Evolutionary conservation across 495 filamentous ascomycete species (phyloP).

Genomic region (Astrocystis sublimbata): DNA sequence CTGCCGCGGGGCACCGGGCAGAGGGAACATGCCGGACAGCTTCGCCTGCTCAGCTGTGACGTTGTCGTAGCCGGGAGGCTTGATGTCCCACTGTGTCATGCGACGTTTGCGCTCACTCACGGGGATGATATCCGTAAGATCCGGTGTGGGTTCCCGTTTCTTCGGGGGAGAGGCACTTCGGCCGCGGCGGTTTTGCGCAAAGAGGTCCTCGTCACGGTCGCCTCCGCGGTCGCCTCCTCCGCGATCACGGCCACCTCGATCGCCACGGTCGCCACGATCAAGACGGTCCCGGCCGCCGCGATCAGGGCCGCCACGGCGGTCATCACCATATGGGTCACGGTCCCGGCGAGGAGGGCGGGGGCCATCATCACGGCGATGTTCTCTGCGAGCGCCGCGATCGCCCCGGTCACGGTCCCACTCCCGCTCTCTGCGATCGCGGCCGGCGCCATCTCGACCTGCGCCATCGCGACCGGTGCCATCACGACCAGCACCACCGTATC

Average conservation of each 20-base stretch:
- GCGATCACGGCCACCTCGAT: slow-evolving; percentile 63
- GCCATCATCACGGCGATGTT: slow-evolving; percentile 62
- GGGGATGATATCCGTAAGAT: slow-evolving; percentile 80
- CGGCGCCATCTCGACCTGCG: slow-evolving; percentile 73
- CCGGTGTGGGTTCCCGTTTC: slow-evolving; percentile 92
- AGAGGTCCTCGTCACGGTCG: slow-evolving; percentile 51
- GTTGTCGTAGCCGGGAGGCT: slow-evolving; percentile 96
- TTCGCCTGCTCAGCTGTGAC: slow-evolving; percentile 99
- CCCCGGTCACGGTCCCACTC: slow-evolving; percentile 75
- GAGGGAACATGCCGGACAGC: slow-evolving; percentile 98
- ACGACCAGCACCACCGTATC: slow-evolving; percentile 69
- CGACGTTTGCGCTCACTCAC: slow-evolving; percentile 82
- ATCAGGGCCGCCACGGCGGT: slow-evolving; percentile 58
- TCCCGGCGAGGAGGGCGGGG: slow-evolving; percentile 62
- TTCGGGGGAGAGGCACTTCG: slow-evolving; percentile 81
- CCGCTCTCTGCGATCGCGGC: slow-evolving; percentile 53
- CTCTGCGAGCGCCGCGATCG: slow-evolving; percentile 53
- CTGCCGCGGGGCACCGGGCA: slow-evolving; percentile 91
- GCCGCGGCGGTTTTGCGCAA: slow-evolving; percentile 63
- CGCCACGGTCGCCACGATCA: slow-evolving; percentile 61
- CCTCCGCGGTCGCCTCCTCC: slow-evolving; percentile 45
- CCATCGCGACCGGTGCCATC: slow-evolving; percentile 87
- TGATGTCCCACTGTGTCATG: slow-evolving; percentile 98
- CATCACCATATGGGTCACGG: slow-evolving; percentile 65
- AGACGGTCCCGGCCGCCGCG: slow-evolving; percentile 62